phyloP scores from a whole-genome alignment of 805 yeast genomes.

The Metschnikowia amazonensis region DNA sequence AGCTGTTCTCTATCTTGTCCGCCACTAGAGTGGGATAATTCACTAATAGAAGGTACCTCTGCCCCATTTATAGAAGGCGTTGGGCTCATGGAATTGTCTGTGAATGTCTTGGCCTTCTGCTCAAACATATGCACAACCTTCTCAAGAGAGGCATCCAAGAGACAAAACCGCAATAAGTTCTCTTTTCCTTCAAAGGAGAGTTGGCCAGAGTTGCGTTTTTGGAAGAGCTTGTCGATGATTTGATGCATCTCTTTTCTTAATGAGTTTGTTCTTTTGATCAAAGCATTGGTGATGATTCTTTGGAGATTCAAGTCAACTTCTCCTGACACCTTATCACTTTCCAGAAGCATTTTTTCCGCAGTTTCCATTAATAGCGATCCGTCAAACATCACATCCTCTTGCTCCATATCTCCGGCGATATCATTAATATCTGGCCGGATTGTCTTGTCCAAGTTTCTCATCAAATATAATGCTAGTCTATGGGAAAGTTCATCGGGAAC shows the following conservation, averaged over 20 bases:
- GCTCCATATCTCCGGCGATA: constrained; percentile 25
- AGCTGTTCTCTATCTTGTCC: constrained; percentile 27
- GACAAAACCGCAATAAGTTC: constrained; percentile 48
- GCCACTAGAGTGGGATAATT: not conserved
- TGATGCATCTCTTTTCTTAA: constrained; percentile 50
- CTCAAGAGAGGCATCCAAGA: constrained; percentile 52
- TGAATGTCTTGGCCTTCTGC: constrained; percentile 29
- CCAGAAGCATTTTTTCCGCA: constrained; percentile 59
- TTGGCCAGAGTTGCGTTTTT: constrained; percentile 42
- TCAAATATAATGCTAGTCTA: constrained; percentile 51
- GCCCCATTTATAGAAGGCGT: constrained; percentile 12
- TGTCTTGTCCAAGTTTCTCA: constrained; percentile 52
- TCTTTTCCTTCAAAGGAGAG: constrained; percentile 55
- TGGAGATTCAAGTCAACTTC: constrained; percentile 38
- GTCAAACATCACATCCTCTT: constrained; percentile 70
- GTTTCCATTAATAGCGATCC: constrained; percentile 72
- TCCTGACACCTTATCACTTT: constrained; percentile 16
- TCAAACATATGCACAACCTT: constrained; percentile 50
- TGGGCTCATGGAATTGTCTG: constrained; percentile 19
- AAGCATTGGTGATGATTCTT: constrained; percentile 45
- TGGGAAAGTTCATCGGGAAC: constrained; percentile 50
- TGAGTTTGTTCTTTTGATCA: constrained; percentile 48
- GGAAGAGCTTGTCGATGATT: constrained; percentile 48
- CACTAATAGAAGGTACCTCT: not conserved
- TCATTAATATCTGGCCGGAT: constrained; percentile 25